A percentile compares a stretch with the other conserved stretches of the same genome.
phyloP scores from a whole-genome alignment of 2,329 filamentous ascomycete species.

The Fusarium compactum region DNA sequence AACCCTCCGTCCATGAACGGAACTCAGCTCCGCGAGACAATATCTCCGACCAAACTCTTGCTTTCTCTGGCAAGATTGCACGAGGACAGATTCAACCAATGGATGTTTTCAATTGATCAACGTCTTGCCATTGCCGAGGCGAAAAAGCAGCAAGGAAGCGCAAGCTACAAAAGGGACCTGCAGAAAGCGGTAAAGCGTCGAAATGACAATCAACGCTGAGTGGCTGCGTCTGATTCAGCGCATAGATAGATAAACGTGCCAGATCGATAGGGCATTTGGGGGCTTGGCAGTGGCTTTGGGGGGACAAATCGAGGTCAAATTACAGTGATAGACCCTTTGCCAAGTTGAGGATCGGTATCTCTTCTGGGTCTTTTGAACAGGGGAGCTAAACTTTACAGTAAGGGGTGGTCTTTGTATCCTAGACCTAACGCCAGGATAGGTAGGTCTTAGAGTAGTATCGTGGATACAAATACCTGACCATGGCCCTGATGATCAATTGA shows the following conservation, averaged over 20 bases:
- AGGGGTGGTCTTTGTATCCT: not conserved
- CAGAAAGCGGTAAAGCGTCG: constrained; percentile 44
- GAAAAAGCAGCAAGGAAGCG: constrained; percentile 27
- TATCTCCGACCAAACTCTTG: constrained; percentile 10
- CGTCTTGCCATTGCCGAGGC: constrained; percentile 24
- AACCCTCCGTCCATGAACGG: constrained; percentile 3
- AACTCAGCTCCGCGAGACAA: constrained; percentile 20
- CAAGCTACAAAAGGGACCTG: constrained; percentile 41
- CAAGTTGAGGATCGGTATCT: constrained; percentile 33
- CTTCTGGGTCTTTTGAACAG: constrained; percentile 29
- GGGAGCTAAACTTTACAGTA: not conserved
- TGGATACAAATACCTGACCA: constrained; percentile 39
- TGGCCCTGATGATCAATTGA: constrained; percentile 10
- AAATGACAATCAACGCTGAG: constrained; percentile 16
- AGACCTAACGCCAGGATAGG: constrained; percentile 16
- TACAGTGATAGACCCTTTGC: constrained; percentile 24
- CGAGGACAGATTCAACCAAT: constrained; percentile 25
- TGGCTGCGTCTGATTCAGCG: constrained; percentile 35
- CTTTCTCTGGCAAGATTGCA: constrained; percentile 34
- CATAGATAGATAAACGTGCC: constrained; percentile 47
- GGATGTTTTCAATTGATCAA: constrained; percentile 5
- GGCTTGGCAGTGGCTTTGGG: constrained; percentile 26
- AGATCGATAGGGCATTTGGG: constrained; percentile 44
- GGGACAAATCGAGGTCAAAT: not conserved
- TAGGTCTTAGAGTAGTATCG: constrained; percentile 3